A percentile compares a stretch with the other conserved stretches of the same genome.
phyloP scores from a whole-genome alignment of 345 rosid genomes.

The Carallia pectinifolia region DNA sequence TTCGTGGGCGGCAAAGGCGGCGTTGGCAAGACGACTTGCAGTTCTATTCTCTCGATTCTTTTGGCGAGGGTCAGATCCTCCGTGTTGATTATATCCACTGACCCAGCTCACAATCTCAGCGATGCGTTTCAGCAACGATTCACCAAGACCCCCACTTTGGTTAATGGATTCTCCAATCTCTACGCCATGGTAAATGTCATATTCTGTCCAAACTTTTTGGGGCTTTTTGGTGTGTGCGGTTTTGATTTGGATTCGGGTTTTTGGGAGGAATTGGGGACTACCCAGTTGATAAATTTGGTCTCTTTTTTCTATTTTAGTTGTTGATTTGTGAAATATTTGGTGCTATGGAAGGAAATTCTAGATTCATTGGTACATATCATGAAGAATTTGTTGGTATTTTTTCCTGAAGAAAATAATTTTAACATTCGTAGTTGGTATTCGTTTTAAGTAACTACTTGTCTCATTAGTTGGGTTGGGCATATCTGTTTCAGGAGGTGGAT shows the following conservation, averaged over 20 bases:
- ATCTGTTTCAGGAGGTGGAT: conserved; percentile 79
- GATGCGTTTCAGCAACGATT: conserved; percentile 98
- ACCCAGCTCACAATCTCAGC: conserved; percentile 99
- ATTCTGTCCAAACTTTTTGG: not conserved
- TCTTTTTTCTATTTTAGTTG: not conserved
- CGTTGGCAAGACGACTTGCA: conserved; percentile 96
- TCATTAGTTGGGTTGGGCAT: not conserved
- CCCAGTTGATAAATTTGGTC: not conserved
- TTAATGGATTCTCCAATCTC: conserved; percentile 88
- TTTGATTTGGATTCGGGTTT: not conserved
- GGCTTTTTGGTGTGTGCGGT: not conserved
- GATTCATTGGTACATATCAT: not conserved
- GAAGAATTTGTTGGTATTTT: not conserved
- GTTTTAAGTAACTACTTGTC: not conserved
- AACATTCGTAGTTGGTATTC: not conserved
- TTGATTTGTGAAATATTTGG: conserved; percentile 3
- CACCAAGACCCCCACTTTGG: conserved; percentile 81
- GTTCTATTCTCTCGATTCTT: conserved; percentile 81
- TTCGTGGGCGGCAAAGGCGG: conserved; percentile 99
- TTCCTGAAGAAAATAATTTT: too few species aligned
- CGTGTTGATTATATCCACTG: conserved; percentile 96
- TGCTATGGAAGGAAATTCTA: not conserved
- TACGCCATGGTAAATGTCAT: conserved; percentile 73
- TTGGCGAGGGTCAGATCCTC: conserved; percentile 81
- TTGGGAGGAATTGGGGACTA: conserved; percentile 10